Evolutionary conservation across 2,329 filamentous ascomycete species (phyloP).

Genomic region (Corynespora cassiicola): DNA sequence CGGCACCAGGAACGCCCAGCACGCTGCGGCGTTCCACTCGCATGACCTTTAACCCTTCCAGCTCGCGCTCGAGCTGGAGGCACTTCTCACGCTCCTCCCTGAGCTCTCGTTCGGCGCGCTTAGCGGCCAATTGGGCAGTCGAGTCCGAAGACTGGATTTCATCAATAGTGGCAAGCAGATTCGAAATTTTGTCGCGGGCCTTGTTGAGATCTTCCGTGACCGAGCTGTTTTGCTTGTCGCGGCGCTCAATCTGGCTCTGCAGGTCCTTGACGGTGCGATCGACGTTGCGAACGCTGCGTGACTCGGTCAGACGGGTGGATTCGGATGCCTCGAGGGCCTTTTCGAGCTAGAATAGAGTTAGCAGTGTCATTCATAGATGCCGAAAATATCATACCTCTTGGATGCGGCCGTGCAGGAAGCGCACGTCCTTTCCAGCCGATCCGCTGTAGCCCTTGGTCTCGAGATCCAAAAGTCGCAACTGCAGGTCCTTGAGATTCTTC

Average conservation of each 20-base stretch:
- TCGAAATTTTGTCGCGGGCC: slow-evolving; percentile 88
- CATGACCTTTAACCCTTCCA: slow-evolving; percentile 80
- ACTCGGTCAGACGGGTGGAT: slow-evolving; percentile 77
- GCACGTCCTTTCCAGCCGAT: slow-evolving; percentile 90
- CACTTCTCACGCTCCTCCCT: slow-evolving; percentile 86
- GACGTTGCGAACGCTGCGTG: slow-evolving; percentile 87
- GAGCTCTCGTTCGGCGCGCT: slow-evolving; percentile 87
- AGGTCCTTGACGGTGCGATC: slow-evolving; percentile 94
- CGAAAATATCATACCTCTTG: slow-evolving; percentile 75
- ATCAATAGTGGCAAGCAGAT: slow-evolving; percentile 88
- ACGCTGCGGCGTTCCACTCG: slow-evolving; percentile 64
- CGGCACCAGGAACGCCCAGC: slow-evolving; percentile 40
- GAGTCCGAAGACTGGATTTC: slow-evolving; percentile 91
- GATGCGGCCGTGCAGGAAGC: slow-evolving; percentile 91
- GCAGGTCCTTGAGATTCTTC: slow-evolving; percentile 88
- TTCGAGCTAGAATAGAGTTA: slow-evolving; percentile 71
- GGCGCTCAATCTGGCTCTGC: slow-evolving; percentile 88
- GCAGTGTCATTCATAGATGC: slow-evolving; percentile 4
- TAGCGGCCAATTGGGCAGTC: slow-evolving; percentile 77
- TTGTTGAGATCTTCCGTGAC: slow-evolving; percentile 83
- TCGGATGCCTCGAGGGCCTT: slow-evolving; percentile 84
- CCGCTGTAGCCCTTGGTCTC: slow-evolving; percentile 94
- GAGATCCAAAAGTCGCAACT: slow-evolving; percentile 87
- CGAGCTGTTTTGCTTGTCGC: slow-evolving; percentile 84
- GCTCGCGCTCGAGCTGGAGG: slow-evolving; percentile 82